Evolutionary conservation across 2,329 filamentous ascomycete species (phyloP).

Genomic region (Lachnellula suecica): DNA sequence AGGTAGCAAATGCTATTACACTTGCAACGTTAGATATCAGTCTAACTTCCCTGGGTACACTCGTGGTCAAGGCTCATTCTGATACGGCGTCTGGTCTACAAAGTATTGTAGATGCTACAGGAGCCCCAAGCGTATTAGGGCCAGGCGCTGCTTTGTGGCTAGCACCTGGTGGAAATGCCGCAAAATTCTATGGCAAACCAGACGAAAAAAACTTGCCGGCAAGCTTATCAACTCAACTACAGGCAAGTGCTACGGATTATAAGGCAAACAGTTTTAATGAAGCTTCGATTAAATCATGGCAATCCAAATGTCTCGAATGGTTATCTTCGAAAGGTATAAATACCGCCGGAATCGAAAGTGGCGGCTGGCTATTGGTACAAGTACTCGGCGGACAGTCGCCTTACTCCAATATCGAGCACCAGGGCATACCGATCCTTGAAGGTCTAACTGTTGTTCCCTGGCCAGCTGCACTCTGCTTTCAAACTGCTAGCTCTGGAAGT

Average conservation of each 20-base stretch:
- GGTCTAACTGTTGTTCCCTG: constrained; percentile 32
- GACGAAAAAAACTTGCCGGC: constrained; percentile 22
- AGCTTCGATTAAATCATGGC: constrained; percentile 28
- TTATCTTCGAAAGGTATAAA: constrained; percentile 30
- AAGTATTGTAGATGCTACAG: constrained; percentile 13
- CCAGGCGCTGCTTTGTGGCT: constrained; percentile 30
- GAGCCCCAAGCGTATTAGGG: constrained; percentile 6
- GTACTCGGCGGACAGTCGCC: constrained; percentile 22
- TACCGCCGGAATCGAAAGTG: constrained; percentile 23
- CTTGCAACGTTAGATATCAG: constrained; percentile 33
- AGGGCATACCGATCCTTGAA: constrained; percentile 21
- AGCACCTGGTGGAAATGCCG: constrained; percentile 32
- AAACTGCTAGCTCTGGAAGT: constrained; percentile 14
- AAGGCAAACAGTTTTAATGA: constrained; percentile 17
- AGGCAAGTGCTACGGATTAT: constrained; percentile 16
- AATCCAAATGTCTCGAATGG: constrained; percentile 34
- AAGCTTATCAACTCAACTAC: constrained; percentile 16
- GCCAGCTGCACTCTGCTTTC: constrained; percentile 34
- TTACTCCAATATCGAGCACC: constrained; percentile 24
- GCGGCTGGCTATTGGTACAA: constrained; percentile 34
- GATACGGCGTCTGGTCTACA: constrained; percentile 27
- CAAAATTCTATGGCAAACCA: constrained; percentile 26
- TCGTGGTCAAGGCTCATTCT: constrained; percentile 32
- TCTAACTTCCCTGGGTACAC: constrained; percentile 31
- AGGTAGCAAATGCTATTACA: constrained; percentile 17